phyloP scores from a whole-genome alignment of 2,329 filamentous ascomycete genomes.

The Penicillium sp. region DNA sequence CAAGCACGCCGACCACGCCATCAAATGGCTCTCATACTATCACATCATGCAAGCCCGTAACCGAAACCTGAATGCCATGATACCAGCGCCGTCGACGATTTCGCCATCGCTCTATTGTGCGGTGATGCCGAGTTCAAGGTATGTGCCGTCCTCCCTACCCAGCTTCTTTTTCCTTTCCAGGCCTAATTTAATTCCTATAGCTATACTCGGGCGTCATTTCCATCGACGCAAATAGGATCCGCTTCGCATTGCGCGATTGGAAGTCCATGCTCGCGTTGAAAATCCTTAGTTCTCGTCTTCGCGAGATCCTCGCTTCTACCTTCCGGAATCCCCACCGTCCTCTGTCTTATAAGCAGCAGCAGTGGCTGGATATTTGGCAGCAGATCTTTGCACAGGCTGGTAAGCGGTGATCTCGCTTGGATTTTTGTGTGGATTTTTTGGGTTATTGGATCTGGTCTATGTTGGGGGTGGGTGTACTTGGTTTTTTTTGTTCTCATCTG shows the following conservation, averaged over 20 bases:
- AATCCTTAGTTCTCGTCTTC: conserved; percentile 64
- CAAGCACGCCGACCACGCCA: conserved; percentile 50
- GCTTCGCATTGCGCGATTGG: conserved; percentile 82
- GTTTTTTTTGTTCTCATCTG: background rate
- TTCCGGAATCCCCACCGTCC: conserved; percentile 50
- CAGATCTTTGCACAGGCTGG: conserved; percentile 53
- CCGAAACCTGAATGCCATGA: conserved; percentile 83
- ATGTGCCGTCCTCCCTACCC: conserved; percentile 25
- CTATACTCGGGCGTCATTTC: conserved; percentile 82
- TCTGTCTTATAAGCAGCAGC: conserved; percentile 59
- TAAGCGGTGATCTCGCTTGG: conserved; percentile 15
- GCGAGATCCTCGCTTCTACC: conserved; percentile 66
- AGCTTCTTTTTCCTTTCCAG: no score
- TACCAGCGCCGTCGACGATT: conserved; percentile 72
- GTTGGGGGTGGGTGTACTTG: background rate
- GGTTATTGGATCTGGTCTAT: background rate
- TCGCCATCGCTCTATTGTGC: conserved; percentile 76
- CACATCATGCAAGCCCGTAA: conserved; percentile 91
- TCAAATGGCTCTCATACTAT: conserved; percentile 89
- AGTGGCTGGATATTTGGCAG: conserved; percentile 71
- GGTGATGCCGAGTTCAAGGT: conserved; percentile 85
- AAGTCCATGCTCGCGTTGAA: conserved; percentile 88
- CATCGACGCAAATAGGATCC: conserved; percentile 78
- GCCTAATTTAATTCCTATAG: conserved; percentile 36
- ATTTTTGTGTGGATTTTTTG: background rate